phyloP scores from a whole-genome alignment of 1,284 basidiomycete species.

The Cystobasidium pallidum region DNA sequence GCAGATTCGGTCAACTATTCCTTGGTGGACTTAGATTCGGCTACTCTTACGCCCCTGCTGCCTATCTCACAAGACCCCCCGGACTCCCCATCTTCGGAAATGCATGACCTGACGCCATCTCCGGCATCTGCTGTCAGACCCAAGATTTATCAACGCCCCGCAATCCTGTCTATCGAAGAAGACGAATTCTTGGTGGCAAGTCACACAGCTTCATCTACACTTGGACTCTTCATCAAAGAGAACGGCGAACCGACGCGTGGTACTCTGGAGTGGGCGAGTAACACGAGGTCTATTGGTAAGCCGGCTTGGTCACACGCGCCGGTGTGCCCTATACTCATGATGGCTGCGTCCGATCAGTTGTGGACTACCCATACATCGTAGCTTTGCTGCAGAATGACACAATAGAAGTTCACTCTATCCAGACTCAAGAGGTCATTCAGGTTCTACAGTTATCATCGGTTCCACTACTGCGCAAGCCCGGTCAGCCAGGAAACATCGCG shows the following conservation, averaged over 20 bases:
- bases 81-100: constrained; percentile 27
- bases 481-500: constrained; percentile 50
- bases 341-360: constrained; percentile 60
- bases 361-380: constrained; percentile 78
- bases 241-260: constrained; percentile 85
- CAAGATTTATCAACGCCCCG: constrained; percentile 38
- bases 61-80: constrained; percentile 70
- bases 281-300: constrained; percentile 77
- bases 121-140: neutral
- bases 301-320: neutral
- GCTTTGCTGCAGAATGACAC: constrained; percentile 76
- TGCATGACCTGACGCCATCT: constrained; percentile 12
- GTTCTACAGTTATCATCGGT: constrained; percentile 64
- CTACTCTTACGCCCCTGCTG: constrained; percentile 70
- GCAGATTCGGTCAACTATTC: constrained; percentile 74
- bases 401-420: constrained; percentile 77
- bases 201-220: constrained; percentile 59
- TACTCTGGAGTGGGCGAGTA: constrained; percentile 78
- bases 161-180: constrained; percentile 57
- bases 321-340: neutral
- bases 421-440: constrained; percentile 74
- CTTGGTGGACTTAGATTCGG: constrained; percentile 72
- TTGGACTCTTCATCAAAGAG: constrained; percentile 81
- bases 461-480: constrained; percentile 39
- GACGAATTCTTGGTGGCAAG: constrained; percentile 69